phyloP scores from a whole-genome alignment of 352 stramenopile species.

The Globisporangium viniferum region DNA sequence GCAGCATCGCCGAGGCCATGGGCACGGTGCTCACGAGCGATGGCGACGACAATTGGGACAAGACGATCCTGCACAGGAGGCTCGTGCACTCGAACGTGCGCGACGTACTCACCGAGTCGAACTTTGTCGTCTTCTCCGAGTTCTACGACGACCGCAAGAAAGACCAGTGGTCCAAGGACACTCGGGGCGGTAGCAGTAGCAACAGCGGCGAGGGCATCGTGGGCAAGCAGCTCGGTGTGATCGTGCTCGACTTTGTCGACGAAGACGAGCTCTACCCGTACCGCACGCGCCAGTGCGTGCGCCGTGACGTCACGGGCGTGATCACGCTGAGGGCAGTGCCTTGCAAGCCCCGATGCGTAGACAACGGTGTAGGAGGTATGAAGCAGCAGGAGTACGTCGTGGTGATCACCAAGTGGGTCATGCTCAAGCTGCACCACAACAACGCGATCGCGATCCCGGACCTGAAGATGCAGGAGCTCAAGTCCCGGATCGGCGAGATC shows the following conservation, averaged over 20 bases:
- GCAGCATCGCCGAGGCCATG: slow-evolving; percentile 12
- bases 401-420: slow-evolving; percentile 19
- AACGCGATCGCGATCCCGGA: slow-evolving; percentile 7
- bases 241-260: slow-evolving; percentile 30
- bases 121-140: slow-evolving; percentile 22
- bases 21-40: slow-evolving; percentile 19
- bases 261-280: slow-evolving; percentile 41
- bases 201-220: neutral
- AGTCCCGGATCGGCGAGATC: slow-evolving; percentile 9
- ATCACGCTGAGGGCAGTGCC: slow-evolving; percentile 16
- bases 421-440: slow-evolving; percentile 20
- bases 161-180: slow-evolving; percentile 7
- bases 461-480: slow-evolving; percentile 16
- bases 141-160: slow-evolving; percentile 12
- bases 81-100: slow-evolving; percentile 17
- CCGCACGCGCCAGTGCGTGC: slow-evolving; percentile 21
- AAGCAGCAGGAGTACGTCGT: slow-evolving; percentile 11
- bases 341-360: neutral
- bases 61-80: slow-evolving; percentile 21
- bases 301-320: slow-evolving; percentile 25
- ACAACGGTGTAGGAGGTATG: neutral
- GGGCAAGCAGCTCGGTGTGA: slow-evolving; percentile 21
- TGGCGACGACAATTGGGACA: slow-evolving; percentile 19
- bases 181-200: too few species aligned
- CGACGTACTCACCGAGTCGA: slow-evolving; percentile 19